Evolutionary conservation across 345 rosid genomes (phyloP).

Genomic region (Linum lewisii): DNA sequence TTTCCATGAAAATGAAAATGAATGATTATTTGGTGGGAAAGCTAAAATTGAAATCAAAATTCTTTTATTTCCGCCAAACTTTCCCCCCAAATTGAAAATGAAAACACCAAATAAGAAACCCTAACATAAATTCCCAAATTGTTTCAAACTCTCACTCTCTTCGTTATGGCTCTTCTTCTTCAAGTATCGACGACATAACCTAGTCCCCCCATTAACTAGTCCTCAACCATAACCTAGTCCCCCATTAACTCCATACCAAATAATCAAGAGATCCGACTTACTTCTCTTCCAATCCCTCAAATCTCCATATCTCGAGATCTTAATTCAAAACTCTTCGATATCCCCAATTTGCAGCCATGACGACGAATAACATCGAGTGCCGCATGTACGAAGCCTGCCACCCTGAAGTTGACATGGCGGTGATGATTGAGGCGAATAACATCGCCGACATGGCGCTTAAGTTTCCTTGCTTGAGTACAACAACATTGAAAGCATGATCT

Average conservation of each 20-base stretch:
- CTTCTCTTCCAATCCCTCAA: neutral
- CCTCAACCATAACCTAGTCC: neutral
- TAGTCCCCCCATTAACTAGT: too few species aligned
- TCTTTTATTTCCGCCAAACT: too few species aligned
- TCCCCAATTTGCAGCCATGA: slow-evolving; percentile 23
- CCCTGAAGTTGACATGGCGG: slow-evolving; percentile 97
- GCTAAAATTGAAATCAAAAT: too few species aligned
- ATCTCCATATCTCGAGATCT: neutral
- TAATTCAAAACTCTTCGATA: neutral
- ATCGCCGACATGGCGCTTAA: slow-evolving; percentile 96
- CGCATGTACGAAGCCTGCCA: slow-evolving; percentile 90
- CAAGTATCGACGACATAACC: too few species aligned
- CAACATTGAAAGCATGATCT: slow-evolving; percentile 93
- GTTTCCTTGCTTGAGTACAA: slow-evolving; percentile 93
- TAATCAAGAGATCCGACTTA: neutral
- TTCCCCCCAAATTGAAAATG: too few species aligned
- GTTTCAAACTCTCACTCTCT: too few species aligned
- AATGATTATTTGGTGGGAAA: too few species aligned
- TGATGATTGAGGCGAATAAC: slow-evolving; percentile 94
- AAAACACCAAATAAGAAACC: too few species aligned
- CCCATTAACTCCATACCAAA: neutral
- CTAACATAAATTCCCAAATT: too few species aligned
- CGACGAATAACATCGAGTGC: slow-evolving; percentile 73
- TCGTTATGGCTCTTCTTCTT: too few species aligned
- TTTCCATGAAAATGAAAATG: too few species aligned